Evolutionary conservation across 192 early-diverging fungal genomes (phyloP).

Genomic region (Coemansia reversa): DNA sequence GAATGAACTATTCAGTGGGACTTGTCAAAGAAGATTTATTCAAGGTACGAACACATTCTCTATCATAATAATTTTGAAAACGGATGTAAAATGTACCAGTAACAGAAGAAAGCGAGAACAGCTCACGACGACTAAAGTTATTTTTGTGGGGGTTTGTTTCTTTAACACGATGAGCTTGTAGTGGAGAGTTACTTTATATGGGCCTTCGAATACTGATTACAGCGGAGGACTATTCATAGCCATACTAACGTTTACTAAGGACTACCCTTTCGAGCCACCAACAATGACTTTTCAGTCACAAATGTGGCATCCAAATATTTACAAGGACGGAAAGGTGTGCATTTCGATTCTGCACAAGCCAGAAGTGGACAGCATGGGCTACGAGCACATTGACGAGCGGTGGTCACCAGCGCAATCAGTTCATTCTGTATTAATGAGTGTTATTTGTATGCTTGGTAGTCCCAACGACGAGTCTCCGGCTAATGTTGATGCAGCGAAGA

Average conservation of each 20-base stretch:
- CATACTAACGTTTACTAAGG: constrained; percentile 63
- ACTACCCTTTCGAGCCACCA: constrained; percentile 89
- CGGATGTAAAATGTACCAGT: not conserved
- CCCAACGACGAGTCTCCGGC: constrained; percentile 97
- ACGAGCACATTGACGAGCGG: constrained; percentile 85
- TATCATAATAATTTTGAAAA: not conserved
- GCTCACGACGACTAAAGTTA: not conserved
- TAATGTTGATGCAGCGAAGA: constrained; percentile 92
- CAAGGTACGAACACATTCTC: constrained; percentile 60
- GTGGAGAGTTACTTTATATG: constrained; percentile 91
- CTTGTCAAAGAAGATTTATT: constrained; percentile 79
- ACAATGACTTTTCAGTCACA: constrained; percentile 79
- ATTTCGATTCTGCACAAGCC: constrained; percentile 90
- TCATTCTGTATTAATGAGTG: constrained; percentile 86
- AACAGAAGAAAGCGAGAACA: not conserved
- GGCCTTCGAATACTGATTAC: constrained; percentile 83
- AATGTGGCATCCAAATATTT: constrained; percentile 97
- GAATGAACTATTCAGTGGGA: constrained; percentile 88
- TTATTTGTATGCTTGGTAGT: constrained; percentile 86
- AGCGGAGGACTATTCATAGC: constrained; percentile 97
- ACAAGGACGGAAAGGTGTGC: constrained; percentile 87
- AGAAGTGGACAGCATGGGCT: constrained; percentile 89
- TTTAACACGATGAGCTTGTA: constrained; percentile 18
- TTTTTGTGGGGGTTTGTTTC: not conserved
- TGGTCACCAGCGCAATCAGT: constrained; percentile 97